phyloP scores from a whole-genome alignment of 1,284 basidiomycete genomes.

The Puccinia hordei region DNA sequence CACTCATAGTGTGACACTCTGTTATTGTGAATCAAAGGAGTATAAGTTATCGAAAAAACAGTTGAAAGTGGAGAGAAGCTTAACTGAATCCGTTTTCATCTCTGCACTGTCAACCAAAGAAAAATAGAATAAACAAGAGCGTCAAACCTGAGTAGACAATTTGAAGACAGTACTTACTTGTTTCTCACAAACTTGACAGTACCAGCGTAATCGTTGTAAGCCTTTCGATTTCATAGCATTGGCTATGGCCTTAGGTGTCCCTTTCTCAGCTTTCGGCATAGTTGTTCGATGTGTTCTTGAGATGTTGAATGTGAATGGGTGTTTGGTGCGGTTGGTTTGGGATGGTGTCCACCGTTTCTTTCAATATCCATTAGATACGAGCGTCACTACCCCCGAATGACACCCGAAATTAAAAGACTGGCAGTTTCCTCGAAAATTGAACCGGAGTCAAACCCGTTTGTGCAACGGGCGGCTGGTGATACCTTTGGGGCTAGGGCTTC shows the following conservation, averaged over 20 bases:
- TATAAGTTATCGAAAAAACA: conserved; percentile 1
- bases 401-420: too few relatives aligned
- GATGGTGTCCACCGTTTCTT: too few relatives aligned
- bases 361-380: too few relatives aligned
- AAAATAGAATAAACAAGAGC: background rate
- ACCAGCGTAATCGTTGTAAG: conserved; percentile 87
- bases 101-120: conserved; percentile 31
- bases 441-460: too few relatives aligned
- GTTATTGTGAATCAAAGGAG: background rate
- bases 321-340: background rate
- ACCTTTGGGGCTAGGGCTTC: too few relatives aligned
- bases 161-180: background rate
- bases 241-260: conserved; percentile 71
- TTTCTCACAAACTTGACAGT: conserved; percentile 64
- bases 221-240: conserved; percentile 96
- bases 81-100: conserved; percentile 98
- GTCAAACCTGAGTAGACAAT: background rate
- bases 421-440: too few relatives aligned
- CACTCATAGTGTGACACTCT: conserved; percentile 71
- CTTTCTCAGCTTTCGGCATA: conserved; percentile 54
- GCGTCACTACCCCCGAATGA: too few relatives aligned
- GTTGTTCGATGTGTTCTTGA: conserved; percentile 2
- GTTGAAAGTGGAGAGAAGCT: conserved; percentile 53
- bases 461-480: too few relatives aligned
- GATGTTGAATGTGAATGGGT: background rate